Percentiles rank a stretch among this genome's conserved stretches.
phyloP scores from a whole-genome alignment of 768 basidiomycete genomes.

The Scleroderma bovista region DNA sequence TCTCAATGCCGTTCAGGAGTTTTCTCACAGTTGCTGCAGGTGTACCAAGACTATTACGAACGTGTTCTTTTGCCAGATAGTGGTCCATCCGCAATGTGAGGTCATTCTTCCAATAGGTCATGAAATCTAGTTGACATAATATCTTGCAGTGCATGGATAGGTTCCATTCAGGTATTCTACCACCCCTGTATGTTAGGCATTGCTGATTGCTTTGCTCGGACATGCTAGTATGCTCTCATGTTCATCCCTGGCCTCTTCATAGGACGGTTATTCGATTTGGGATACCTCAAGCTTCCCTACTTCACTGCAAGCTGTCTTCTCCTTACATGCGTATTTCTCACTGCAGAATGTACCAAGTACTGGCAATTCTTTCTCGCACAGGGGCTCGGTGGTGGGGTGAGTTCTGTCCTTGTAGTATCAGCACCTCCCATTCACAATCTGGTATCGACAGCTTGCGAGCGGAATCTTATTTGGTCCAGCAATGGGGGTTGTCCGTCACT shows the following conservation, averaged over 20 bases:
- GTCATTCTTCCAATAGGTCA: not conserved
- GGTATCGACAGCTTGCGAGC: conserved; percentile 27
- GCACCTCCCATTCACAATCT: not conserved
- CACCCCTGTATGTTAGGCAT: not conserved
- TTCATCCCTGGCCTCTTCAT: conserved; percentile 58
- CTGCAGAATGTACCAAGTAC: conserved; percentile 63
- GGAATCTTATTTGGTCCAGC: conserved; percentile 63
- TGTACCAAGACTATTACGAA: conserved; percentile 72
- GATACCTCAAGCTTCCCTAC: conserved; percentile 52
- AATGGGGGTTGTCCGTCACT: conserved; percentile 58
- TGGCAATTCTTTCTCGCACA: conserved; percentile 81
- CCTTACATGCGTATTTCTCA: conserved; percentile 54
- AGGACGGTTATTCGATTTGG: conserved; percentile 71
- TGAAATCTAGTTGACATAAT: not conserved
- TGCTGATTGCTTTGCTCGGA: not conserved
- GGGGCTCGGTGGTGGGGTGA: conserved; percentile 59
- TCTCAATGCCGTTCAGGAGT: not conserved
- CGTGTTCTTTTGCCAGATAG: conserved; percentile 41
- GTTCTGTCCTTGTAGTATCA: conserved; percentile 17
- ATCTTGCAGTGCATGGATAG: conserved; percentile 65
- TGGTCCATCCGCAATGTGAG: conserved; percentile 62
- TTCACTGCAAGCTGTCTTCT: conserved; percentile 45
- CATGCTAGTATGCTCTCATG: conserved; percentile 51
- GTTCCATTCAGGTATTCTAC: conserved; percentile 58
- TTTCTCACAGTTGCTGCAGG: conserved; percentile 31